Base-by-base conservation (phyloP, 306 rosid genomes). In the Pterocarpus macrocarpus region DNA sequence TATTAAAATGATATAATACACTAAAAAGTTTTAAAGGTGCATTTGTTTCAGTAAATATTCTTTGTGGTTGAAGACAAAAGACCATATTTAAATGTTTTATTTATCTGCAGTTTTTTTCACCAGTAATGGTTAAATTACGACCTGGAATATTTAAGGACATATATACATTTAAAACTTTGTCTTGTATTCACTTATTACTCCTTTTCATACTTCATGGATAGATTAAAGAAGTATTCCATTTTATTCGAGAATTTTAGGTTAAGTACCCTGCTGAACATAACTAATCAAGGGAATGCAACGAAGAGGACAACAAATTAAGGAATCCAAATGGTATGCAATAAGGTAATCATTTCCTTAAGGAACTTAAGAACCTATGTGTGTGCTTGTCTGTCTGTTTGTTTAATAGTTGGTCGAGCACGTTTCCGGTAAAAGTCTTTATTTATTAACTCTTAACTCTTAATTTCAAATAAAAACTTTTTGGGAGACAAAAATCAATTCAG, bases 141-240 rank as follows among this genome's bases (percentile, higher is more conserved):
- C 1, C 53, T 17, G 16, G 65, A 36, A 72, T 55, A 52, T 52
- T 14, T 52, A 35, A 72, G n/a, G 38, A 30, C 66, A 61, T 32
- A 61, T 4, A 59, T 32, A 11, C 68, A 34, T 62, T 32, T 32
- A 30, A 35, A 64, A 64, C 22, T 64, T 35, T 14, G 15, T 7
- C 69, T 62, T 62, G 5, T 34, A 63, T 33, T 73, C 41, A 8
- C 1, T 12, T 2, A 12, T 56, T 74, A 12, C 32, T 41, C 5
- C 8, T 30, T 61, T 61, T 75, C 30, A 59, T 10, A 52, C 58
- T 45, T 75, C 17, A 45, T 38, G 47, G 10, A 61, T 30, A 30
- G 7, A 61, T 61, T 75, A 41, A 58, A 53, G 16, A 72, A n/a
- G 47, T 71, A 71, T n/a, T 41, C 34, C 56, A 4, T 32, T 34